Base-by-base conservation (phyloP, 75 land plant species). In the Cupressus sempervirens region DNA sequence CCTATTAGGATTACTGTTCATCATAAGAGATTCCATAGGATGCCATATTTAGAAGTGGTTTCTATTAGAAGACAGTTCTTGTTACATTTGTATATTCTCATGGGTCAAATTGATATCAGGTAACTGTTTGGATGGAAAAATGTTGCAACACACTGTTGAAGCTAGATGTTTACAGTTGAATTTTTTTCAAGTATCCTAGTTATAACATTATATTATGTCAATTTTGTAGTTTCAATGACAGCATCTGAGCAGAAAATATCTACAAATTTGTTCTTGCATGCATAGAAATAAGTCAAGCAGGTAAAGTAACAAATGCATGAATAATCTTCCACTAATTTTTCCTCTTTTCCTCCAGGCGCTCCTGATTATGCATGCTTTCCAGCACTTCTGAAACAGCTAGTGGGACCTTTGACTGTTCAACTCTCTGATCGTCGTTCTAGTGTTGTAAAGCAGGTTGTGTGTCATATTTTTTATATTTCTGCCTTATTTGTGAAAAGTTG, bases 391-490 rank as follows among this genome's bases (percentile, higher is more conserved):
- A 98, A 98, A 91, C 99, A 96, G 76, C 94, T 98, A 73, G 94
- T 95, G 84, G 88, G 83, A 76, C 96, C 98, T 84, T 81, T 98
- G 38, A 89, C 90, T 89, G 86, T 90, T 72, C 99, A 98, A 82
- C 89, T 98, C 76, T 88, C 95, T 52, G 99, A 98, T 87, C 88
- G 99, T 68, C 91, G 99, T 30, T 98, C 99, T 26, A 98, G 99
- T 91, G 96, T 98, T 80, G 99, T 98, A 46, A 98, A 98, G 85
- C 99, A 98, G 95, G 99, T 96, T 46, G 15, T 43, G 38, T 82
- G 0, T 23, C 16, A 5, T 56, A 15, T 58, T 34, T 6, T 18
- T 79, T 45, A 11, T 20, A 2, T 79, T 9, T 20, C 8, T 20
- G 20, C 50, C 81, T 36, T 18, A 15, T 38, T 38, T 36, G 6